Evolutionary conservation across 169 alveolate species (phyloP), one percentile per base, ranked within the genome.

Genomic region (Plasmodium gallinaceum): DNA sequence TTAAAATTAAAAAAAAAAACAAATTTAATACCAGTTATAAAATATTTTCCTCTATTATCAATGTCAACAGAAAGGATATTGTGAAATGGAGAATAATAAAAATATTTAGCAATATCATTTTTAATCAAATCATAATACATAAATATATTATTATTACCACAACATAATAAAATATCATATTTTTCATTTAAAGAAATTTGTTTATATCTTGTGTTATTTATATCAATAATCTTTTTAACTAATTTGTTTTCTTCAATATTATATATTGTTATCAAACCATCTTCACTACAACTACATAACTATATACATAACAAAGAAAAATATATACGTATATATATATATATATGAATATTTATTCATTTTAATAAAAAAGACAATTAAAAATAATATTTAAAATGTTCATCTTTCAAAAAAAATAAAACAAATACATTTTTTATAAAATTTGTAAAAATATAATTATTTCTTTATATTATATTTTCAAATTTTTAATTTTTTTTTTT

Each of bases 41-140:
- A 78, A 45, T 65, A 78, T 12, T 51, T 52, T 42, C 90, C 90
- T 5, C 22, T 78, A 14, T 65, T n/a, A 43, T 78, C 80, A 69
- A 78, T 78, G 46, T 78, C 90, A 14, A 78, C 61, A 18, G 90
- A 51, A n/a, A 48, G 90, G 16, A 78, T 61, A 51, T 62, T 78
- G 54, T 78, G 90, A 22, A 65, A 78, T 9, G 90, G 90, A 46
- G 90, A 78, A 65, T 78, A 78, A 57, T 78, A 78, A 78, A 78
- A 78, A 42, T 78, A 48, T 58, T 78, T 78, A 43, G 58, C 48
- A 58, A 78, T 51, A 3, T 78, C 78, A 24, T 78, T 32, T 43
- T 78, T 78, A 26, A 78, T 65, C 57, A 78, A 78, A 65, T 78
- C 90, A 69, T 78, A 78, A 18, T 78, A 78, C 90, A 78, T 78